phyloP scores from a whole-genome alignment of 352 stramenopile genomes.

The Pythium aristosporum region DNA sequence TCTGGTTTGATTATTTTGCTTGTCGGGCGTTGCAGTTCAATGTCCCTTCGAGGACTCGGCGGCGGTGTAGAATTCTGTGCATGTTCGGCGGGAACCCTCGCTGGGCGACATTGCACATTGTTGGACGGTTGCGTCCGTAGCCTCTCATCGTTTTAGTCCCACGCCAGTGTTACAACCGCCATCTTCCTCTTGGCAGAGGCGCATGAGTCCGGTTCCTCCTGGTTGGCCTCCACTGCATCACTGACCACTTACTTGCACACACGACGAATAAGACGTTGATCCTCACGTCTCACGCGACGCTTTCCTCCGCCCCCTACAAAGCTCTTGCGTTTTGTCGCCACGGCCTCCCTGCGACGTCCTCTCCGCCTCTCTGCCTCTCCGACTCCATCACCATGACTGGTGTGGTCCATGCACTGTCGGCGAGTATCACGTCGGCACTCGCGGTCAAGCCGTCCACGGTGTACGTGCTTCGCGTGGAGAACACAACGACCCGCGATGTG shows the following conservation, averaged over 20 bases:
- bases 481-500: constrained; percentile 35
- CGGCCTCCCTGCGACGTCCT: not conserved
- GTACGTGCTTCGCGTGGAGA: constrained; percentile 67
- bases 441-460: constrained; percentile 74
- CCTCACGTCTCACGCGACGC: not conserved
- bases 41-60: no score
- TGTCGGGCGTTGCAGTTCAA: no score
- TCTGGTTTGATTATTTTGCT: no score
- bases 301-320: not conserved
- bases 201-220: not conserved
- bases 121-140: no score
- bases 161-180: not conserved
- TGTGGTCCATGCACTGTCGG: constrained; percentile 48
- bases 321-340: not conserved
- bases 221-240: not conserved
- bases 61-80: no score
- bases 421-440: constrained; percentile 62
- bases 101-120: no score
- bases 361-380: constrained; percentile 41
- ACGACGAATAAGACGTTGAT: constrained; percentile 12
- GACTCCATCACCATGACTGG: constrained; percentile 52
- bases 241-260: constrained; percentile 13
- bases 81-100: no score
- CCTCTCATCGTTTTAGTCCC: no score
- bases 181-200: not conserved